These are phyloP conservation scores for Mortierella sp. DNA, from an alignment of 371 early-diverging fungal species.

Conservation along the genomic window DNA sequence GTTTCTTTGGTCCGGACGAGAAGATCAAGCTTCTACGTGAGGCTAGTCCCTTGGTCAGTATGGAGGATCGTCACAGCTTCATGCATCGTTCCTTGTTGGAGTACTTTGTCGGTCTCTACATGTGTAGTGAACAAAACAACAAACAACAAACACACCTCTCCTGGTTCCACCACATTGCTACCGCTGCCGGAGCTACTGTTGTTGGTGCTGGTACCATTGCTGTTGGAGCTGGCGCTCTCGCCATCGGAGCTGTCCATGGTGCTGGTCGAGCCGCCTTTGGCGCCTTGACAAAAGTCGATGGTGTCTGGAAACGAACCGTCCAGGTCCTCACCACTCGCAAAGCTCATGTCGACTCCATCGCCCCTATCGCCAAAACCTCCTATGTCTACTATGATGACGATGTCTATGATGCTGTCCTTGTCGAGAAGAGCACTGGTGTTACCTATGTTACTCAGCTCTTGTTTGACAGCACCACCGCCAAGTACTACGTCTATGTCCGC, in stretches of 20 bases:
- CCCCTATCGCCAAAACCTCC: conserved; percentile 32
- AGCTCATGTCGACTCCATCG: conserved; percentile 21
- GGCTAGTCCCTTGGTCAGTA: background rate
- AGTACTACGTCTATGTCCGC: conserved; percentile 50
- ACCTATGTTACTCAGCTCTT: conserved; percentile 41
- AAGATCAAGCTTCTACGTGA: background rate
- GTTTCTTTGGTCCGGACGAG: background rate
- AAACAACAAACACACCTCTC: no score
- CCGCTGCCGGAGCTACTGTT: no score
- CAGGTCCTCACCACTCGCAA: conserved; percentile 22
- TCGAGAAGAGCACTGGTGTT: conserved; percentile 27
- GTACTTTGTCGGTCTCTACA: no score
- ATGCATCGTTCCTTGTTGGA: background rate
- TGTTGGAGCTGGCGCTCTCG: conserved; percentile 15
- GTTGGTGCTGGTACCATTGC: conserved; percentile 22
- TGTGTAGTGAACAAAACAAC: no score
- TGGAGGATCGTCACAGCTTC: background rate
- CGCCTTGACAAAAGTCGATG: conserved; percentile 17
- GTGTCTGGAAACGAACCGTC: conserved; percentile 35
- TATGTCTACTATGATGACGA: conserved; percentile 33
- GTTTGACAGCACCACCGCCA: conserved; percentile 33
- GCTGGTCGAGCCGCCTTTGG: conserved; percentile 12
- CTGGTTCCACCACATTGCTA: conserved; percentile 31
- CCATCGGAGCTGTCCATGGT: conserved; percentile 33
- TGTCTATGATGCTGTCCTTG: conserved; percentile 25